Percentiles rank a stretch among this genome's conserved stretches.
Conservation (phyloP, 805 yeast species). For the Sporopachydermia quercuum region DNA sequence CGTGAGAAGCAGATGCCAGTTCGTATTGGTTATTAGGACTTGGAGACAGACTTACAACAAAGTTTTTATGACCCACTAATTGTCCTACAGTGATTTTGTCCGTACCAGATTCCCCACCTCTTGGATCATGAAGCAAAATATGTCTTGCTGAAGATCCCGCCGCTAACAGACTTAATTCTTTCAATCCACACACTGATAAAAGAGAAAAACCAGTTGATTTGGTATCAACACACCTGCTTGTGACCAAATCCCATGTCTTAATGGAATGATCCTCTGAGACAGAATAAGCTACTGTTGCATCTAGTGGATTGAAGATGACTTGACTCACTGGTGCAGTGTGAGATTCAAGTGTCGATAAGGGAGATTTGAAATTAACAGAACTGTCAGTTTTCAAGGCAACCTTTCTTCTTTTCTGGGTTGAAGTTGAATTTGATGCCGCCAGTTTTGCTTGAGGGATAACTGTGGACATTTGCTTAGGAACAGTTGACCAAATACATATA, state of each 20-base stretch:
- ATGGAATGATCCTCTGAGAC: constrained; percentile 93
- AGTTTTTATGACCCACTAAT: constrained; percentile 79
- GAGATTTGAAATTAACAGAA: constrained; percentile 65
- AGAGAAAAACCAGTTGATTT: constrained; percentile 77
- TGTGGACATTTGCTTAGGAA: constrained; percentile 66
- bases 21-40: constrained; percentile 68
- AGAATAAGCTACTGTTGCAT: constrained; percentile 75
- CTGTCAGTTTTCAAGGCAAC: constrained; percentile 58
- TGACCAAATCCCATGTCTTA: constrained; percentile 91
- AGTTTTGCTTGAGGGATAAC: constrained; percentile 27
- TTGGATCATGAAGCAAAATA: constrained; percentile 84
- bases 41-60: constrained; percentile 66
- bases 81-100: constrained; percentile 31
- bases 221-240: constrained; percentile 75
- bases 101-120: constrained; percentile 36
- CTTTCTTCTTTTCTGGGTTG: constrained; percentile 80
- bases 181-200: constrained; percentile 56
- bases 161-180: constrained; percentile 56
- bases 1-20: constrained; percentile 88
- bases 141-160: constrained; percentile 98
- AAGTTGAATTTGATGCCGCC: constrained; percentile 42
- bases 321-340: constrained; percentile 84
- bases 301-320: constrained; percentile 57
- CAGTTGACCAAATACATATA: constrained; percentile 82
- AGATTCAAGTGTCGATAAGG: constrained; percentile 63